phyloP scores from a whole-genome alignment of 2,329 filamentous ascomycete genomes.

The Thielaviopsis euricoi region DNA sequence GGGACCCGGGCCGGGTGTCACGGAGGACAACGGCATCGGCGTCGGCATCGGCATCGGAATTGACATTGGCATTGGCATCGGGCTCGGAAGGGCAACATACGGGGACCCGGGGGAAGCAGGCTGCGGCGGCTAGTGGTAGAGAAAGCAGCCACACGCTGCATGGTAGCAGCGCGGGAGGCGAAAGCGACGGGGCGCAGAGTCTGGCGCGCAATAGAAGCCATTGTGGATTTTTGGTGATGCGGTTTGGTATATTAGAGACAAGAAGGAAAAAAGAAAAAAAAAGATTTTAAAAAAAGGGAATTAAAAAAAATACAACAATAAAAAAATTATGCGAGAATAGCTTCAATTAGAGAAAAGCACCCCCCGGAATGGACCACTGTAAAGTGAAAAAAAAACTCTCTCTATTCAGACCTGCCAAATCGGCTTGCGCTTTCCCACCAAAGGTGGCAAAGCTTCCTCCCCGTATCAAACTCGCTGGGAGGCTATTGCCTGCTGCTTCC shows the following conservation, averaged over 20 bases:
- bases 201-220: slow-evolving; percentile 41
- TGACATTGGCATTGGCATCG: neutral
- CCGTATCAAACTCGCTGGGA: neutral
- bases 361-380: too few relatives aligned
- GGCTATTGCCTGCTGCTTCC: neutral
- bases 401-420: neutral
- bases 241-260: neutral
- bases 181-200: slow-evolving; percentile 29
- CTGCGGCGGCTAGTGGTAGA: slow-evolving; percentile 62
- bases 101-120: slow-evolving; percentile 71
- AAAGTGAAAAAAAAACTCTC: neutral
- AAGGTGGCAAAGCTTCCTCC: neutral
- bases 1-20: neutral
- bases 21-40: neutral
- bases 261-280: neutral
- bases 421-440: neutral
- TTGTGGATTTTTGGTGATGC: slow-evolving; percentile 18
- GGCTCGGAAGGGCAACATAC: slow-evolving; percentile 34
- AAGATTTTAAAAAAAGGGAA: neutral
- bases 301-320: neutral
- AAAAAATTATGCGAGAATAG: neutral
- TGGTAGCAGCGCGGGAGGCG: slow-evolving; percentile 15
- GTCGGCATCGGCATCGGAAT: neutral
- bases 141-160: slow-evolving; percentile 55
- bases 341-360: neutral